Base-by-base conservation (phyloP, 305 asterid species). In the Fraxinus sp. region DNA sequence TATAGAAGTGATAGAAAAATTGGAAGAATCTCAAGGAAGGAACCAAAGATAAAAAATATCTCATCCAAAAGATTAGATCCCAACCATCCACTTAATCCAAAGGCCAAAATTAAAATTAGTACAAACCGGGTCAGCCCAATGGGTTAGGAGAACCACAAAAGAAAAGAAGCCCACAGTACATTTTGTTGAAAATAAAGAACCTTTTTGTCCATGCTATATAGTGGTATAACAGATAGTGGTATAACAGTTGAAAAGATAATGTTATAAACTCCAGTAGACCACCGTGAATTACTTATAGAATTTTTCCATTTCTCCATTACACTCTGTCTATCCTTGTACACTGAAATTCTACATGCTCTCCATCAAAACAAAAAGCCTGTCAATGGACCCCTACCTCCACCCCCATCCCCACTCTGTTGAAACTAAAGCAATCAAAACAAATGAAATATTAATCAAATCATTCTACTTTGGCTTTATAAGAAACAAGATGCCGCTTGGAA, bases 291-390 rank as follows among this genome's bases (percentile, higher is more conserved):
- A 26, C 33, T 64, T 24, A 44, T 7, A 64, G 16, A 64, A 3
- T 66, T 76, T 87, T 80, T 84, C 83, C 86, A 3, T 64, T 76
- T 87, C 82, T 84, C 83, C 86, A 87, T 83, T 76, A 70, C 87
- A 80, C 79, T 84, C 77, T 84, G 82, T 79, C 87, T 77, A 72
- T 78, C 62, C 36, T 66, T 55, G 85, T 85, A 81, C 73, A 71
- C 80, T 68, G 33, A 71, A 86, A 82, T 81, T 55, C 82, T 18
- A 14, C 22, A 82, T 76, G 74, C 80, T 77, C 82, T n/a, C 89
- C 89, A 86, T 84, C 82, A 89, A 82, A 78, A 46, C 86, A 82
- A 84, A 84, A 88, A 86, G 86, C 84, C 86, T 82, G 87, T 84
- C 86, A 73, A 80, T 68, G 74, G 74, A 68, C 74, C 74, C 74